These are phyloP conservation scores for Neurospora tetraspora DNA, from an alignment of 495 filamentous ascomycete species.

Conservation along the genomic window DNA sequence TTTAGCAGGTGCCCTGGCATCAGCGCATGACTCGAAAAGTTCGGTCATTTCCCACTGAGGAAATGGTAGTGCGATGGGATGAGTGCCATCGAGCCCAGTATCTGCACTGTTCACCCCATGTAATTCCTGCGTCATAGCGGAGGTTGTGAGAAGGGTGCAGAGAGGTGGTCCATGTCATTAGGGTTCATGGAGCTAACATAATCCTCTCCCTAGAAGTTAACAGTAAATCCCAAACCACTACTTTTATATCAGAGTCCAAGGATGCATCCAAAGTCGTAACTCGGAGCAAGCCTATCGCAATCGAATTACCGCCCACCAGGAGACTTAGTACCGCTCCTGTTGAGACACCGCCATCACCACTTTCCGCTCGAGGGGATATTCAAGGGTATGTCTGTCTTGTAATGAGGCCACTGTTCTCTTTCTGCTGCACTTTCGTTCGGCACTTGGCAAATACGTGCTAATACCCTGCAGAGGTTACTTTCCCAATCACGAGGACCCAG, in stretches of 20 bases:
- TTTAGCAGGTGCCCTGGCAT: background rate
- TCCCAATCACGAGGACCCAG: slow-evolving; percentile 39
- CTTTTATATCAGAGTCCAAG: background rate
- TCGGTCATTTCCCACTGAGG: background rate
- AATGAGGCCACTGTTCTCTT: slow-evolving; percentile 1
- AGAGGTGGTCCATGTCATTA: background rate
- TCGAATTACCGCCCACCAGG: slow-evolving; percentile 27
- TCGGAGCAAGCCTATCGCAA: slow-evolving; percentile 35
- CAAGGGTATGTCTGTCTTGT: slow-evolving; percentile 30
- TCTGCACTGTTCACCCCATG: background rate
- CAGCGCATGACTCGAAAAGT: background rate
- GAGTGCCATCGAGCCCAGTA: background rate
- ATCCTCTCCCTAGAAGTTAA: background rate
- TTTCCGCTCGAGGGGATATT: slow-evolving; percentile 42
- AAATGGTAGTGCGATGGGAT: background rate
- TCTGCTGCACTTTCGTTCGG: background rate
- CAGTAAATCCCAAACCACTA: background rate
- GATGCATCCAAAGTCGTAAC: background rate
- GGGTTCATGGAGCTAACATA: background rate
- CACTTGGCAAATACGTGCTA: background rate
- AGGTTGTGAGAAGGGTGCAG: background rate
- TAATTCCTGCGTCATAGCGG: background rate
- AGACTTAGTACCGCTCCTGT: slow-evolving; percentile 22
- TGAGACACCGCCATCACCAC: slow-evolving; percentile 30
- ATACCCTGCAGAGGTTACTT: slow-evolving; percentile 36